These are phyloP conservation scores for Trichomonas tenax DNA, from an alignment of 208 protist genomes.

Conservation along the genomic window DNA sequence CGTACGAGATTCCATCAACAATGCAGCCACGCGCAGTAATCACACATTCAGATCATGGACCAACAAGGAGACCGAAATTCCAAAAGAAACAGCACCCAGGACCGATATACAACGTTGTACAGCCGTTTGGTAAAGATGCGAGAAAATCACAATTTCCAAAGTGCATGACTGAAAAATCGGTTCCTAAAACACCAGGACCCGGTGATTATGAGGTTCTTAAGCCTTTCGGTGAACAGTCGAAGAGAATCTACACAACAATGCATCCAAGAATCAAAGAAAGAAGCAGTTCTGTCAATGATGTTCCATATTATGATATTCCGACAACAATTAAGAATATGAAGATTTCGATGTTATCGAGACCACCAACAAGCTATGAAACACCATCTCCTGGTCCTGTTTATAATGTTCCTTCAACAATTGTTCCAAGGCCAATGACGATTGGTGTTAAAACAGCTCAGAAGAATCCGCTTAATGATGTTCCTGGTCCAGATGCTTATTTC, in stretches of 20 bases:
- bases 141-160: background rate
- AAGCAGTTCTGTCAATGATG: background rate
- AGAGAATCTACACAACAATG: background rate
- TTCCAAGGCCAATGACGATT: background rate
- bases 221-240: background rate
- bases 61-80: background rate
- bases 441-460: background rate
- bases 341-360: background rate
- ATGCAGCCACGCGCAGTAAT: background rate
- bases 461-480: background rate
- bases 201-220: background rate
- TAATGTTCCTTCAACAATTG: background rate
- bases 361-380: background rate
- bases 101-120: background rate
- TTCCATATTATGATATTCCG: background rate
- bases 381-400: background rate
- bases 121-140: background rate
- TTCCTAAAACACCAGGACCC: background rate
- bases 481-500: background rate
- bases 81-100: background rate
- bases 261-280: background rate
- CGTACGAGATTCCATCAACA: background rate
- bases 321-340: background rate
- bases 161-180: background rate
- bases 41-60: background rate